These are phyloP conservation scores for Vitis hybrid DNA, from an alignment of 177 flowering plant species.

Conservation along the genomic window DNA sequence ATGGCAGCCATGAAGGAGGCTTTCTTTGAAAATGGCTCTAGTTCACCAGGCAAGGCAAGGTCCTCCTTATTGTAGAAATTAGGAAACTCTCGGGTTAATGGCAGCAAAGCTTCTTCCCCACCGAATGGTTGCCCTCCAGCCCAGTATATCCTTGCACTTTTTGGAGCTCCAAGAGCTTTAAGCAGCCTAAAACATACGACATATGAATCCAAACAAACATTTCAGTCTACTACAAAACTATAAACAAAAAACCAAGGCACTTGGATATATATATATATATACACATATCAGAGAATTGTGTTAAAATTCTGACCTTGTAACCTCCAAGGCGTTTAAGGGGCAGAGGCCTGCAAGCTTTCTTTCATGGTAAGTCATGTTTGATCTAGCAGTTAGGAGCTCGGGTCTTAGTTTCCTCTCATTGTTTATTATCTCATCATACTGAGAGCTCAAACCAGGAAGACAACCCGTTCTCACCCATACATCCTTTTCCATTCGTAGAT, in stretches of 20 bases:
- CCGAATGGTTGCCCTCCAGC: conserved; percentile 97
- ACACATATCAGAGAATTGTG: not conserved
- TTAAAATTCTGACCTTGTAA: conserved; percentile 50
- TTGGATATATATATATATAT: no score
- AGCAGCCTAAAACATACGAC: conserved; percentile 57
- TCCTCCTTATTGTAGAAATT: conserved; percentile 86
- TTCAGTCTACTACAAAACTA: not conserved
- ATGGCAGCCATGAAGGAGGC: conserved; percentile 91
- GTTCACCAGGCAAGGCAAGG: conserved; percentile 81
- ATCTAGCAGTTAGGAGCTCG: conserved; percentile 80
- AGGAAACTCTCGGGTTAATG: conserved; percentile 69
- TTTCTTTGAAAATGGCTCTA: conserved; percentile 67
- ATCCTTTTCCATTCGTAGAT: conserved; percentile 93
- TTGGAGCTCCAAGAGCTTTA: conserved; percentile 93
- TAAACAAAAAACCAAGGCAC: not conserved
- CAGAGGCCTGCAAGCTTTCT: conserved; percentile 93
- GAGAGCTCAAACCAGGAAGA: conserved; percentile 77
- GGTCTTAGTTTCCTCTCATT: conserved; percentile 76
- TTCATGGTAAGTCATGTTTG: conserved; percentile 88
- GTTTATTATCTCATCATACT: conserved; percentile 68
- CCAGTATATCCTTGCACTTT: conserved; percentile 76
- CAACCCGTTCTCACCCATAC: conserved; percentile 99
- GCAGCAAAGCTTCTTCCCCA: conserved; percentile 73
- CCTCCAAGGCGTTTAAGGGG: conserved; percentile 87
- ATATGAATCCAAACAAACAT: conserved; percentile 5